phyloP scores from a whole-genome alignment of 352 stramenopile genomes.

The Phytopythium sindhum region DNA sequence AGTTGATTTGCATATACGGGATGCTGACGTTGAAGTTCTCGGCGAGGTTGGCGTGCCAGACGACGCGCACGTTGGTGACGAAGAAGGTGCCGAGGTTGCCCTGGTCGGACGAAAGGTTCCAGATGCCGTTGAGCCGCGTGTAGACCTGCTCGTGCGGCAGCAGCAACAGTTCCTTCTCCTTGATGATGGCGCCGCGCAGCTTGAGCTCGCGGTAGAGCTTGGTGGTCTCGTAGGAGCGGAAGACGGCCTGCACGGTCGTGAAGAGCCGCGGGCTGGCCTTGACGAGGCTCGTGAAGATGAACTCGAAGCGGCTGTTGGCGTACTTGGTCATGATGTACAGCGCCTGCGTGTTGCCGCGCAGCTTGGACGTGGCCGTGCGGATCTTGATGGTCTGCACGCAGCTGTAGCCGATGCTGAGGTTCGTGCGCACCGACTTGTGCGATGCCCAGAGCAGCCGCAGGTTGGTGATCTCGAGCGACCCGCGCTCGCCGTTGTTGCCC shows the following conservation, averaged over 20 bases:
- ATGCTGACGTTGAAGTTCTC: slow-evolving; percentile 96
- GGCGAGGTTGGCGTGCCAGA: slow-evolving; percentile 92
- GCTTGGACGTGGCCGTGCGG: slow-evolving; percentile 83
- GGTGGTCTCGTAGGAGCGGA: slow-evolving; percentile 91
- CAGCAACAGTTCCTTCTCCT: slow-evolving; percentile 83
- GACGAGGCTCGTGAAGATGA: slow-evolving; percentile 94
- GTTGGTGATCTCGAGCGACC: slow-evolving; percentile 90
- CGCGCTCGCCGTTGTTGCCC: slow-evolving; percentile 91
- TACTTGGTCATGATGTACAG: slow-evolving; percentile 93
- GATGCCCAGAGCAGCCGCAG: slow-evolving; percentile 88
- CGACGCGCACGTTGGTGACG: slow-evolving; percentile 91
- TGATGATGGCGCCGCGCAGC: slow-evolving; percentile 89
- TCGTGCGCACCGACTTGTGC: slow-evolving; percentile 84
- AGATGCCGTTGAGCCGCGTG: slow-evolving; percentile 82
- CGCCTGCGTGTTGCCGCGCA: slow-evolving; percentile 89
- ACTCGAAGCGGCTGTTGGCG: slow-evolving; percentile 85
- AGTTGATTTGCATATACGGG: slow-evolving; percentile 93
- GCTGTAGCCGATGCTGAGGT: slow-evolving; percentile 86
- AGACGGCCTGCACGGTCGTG: slow-evolving; percentile 91
- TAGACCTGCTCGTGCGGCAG: slow-evolving; percentile 91
- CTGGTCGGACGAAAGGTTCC: slow-evolving; percentile 92
- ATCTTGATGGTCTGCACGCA: slow-evolving; percentile 88
- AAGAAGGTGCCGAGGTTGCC: slow-evolving; percentile 92
- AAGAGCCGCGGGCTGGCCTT: slow-evolving; percentile 90
- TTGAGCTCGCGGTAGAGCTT: slow-evolving; percentile 93